Conservation (phyloP, 495 filamentous ascomycete genomes). For the Apiosordaria backusii region DNA sequence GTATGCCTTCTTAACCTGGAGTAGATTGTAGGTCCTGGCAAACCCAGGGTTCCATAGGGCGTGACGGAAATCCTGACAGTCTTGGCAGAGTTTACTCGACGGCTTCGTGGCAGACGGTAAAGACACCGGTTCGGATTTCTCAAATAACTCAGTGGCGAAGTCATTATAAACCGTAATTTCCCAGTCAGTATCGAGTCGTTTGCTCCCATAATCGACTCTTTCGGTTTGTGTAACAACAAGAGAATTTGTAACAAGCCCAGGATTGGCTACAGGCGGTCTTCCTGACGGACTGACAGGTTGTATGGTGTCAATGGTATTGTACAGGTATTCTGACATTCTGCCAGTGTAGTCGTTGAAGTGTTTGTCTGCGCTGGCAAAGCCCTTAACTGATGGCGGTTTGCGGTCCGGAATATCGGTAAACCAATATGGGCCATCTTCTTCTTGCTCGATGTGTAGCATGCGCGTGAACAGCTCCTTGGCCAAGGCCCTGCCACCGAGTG, state of each 20-base stretch:
- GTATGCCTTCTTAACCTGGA: not conserved
- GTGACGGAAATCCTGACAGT: not conserved
- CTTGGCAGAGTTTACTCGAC: not conserved
- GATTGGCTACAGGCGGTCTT: not conserved
- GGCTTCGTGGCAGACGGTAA: not conserved
- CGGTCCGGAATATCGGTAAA: not conserved
- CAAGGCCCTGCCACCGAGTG: not conserved
- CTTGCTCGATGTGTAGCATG: not conserved
- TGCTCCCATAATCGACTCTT: constrained; percentile 1
- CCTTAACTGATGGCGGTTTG: not conserved
- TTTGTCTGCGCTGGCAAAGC: no score
- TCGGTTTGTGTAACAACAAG: not conserved
- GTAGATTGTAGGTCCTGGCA: not conserved
- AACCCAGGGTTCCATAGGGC: not conserved
- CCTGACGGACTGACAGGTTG: not conserved
- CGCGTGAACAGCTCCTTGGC: not conserved
- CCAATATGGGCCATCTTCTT: not conserved
- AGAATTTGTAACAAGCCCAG: not conserved
- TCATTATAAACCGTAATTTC: not conserved
- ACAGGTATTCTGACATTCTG: no score
- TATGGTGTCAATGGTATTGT: not conserved
- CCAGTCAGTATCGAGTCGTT: not conserved
- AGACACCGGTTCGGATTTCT: not conserved
- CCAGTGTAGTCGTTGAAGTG: no score
- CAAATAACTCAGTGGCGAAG: not conserved